phyloP scores from a whole-genome alignment of 345 rosid genomes.

The Syzygium jambos region DNA sequence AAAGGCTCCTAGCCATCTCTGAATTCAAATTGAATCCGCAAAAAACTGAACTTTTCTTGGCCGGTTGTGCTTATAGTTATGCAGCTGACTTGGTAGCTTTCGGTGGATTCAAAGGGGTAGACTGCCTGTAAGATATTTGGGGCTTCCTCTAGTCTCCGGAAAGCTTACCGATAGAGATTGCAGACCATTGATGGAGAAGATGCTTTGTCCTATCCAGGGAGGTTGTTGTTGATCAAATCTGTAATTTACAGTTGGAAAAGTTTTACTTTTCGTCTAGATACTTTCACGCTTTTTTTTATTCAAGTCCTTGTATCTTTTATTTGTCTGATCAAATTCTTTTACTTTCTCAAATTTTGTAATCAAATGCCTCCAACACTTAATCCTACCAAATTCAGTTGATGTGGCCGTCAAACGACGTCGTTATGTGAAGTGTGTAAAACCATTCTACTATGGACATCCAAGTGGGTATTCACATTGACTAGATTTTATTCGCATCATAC shows the following conservation, averaged over 20 bases:
- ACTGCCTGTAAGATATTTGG: too few species aligned
- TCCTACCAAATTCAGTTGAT: neutral
- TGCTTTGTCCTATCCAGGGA: neutral
- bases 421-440: neutral
- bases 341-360: neutral
- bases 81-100: too few species aligned
- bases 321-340: neutral
- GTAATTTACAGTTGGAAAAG: neutral
- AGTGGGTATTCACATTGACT: neutral
- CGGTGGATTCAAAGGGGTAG: too few species aligned
- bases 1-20: too few species aligned
- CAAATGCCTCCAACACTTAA: neutral
- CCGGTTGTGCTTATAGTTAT: too few species aligned
- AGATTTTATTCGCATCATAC: neutral
- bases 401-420: accelerated
- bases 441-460: neutral
- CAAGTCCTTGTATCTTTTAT: neutral
- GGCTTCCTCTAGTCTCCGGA: too few species aligned
- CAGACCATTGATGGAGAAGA: neutral
- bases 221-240: neutral
- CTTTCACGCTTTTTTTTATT: neutral
- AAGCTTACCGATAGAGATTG: too few species aligned
- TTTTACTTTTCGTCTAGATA: neutral
- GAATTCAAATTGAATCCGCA: too few species aligned
- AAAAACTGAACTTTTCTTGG: too few species aligned